Percentiles rank a stretch among this genome's conserved stretches.
phyloP scores from a whole-genome alignment of 1,284 basidiomycete species.

The Athelia sp. region DNA sequence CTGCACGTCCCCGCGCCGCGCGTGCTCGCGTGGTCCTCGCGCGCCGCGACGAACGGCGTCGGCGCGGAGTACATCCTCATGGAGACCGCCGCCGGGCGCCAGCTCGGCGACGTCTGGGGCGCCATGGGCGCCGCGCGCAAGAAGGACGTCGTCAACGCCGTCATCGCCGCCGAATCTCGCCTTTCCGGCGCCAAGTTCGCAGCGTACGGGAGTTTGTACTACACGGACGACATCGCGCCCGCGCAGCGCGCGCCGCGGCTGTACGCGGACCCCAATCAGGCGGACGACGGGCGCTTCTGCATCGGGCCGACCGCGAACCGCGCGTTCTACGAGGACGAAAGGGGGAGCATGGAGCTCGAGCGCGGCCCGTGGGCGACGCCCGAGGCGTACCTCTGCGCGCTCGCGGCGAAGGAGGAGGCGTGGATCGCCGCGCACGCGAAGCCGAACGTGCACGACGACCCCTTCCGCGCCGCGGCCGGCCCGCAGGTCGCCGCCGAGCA shows the following conservation, averaged over 20 bases:
- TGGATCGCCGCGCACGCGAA: conserved; percentile 11
- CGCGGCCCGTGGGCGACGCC: conserved; percentile 21
- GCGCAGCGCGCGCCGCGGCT: too few species aligned
- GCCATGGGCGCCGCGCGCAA: conserved; percentile 8
- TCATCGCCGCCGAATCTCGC: conserved; percentile 12
- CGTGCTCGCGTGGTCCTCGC: conserved; percentile 22
- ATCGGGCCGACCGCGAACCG: conserved; percentile 24
- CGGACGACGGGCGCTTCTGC: conserved; percentile 15
- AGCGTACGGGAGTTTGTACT: conserved; percentile 16
- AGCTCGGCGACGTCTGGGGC: conserved; percentile 13
- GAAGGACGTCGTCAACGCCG: conserved; percentile 9
- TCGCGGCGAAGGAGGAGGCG: conserved; percentile 12
- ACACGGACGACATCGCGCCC: conserved; percentile 9
- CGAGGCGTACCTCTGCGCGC: conserved; percentile 10
- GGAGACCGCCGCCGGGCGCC: conserved; percentile 14
- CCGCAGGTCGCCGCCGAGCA: conserved; percentile 13
- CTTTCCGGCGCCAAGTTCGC: conserved; percentile 10
- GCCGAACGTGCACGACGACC: conserved; percentile 14
- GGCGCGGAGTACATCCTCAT: conserved; percentile 7
- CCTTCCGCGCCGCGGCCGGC: conserved; percentile 11
- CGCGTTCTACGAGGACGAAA: conserved; percentile 19
- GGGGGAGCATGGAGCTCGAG: conserved; percentile 16
- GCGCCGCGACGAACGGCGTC: conserved; percentile 14
- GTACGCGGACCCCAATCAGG: too few species aligned
- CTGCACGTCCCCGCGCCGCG: conserved; percentile 24